Evolutionary conservation across 176 grass and related monocot genomes (phyloP).

Genomic region (Eleusine coracana): DNA sequence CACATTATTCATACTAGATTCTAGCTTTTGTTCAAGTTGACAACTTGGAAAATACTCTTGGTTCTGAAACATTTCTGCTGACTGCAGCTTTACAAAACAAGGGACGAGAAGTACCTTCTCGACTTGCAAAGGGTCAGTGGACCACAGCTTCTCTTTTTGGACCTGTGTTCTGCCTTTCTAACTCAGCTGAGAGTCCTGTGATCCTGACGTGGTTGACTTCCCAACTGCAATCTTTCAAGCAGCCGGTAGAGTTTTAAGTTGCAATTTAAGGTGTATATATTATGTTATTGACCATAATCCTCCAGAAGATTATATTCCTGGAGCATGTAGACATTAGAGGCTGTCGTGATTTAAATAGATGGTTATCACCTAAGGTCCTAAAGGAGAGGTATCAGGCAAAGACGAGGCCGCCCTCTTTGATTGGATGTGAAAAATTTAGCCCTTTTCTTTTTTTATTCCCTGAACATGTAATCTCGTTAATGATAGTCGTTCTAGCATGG

Average conservation of each 20-base stretch:
- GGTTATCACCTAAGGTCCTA: not conserved
- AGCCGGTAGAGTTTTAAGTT: constrained; percentile 7
- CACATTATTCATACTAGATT: not conserved
- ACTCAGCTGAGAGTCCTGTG: constrained; percentile 84
- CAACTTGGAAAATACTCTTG: not conserved
- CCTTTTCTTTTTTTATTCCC: constrained; percentile 23
- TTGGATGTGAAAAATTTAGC: constrained; percentile 20
- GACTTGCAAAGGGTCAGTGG: constrained; percentile 86
- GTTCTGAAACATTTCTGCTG: constrained; percentile 18
- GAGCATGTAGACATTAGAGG: constrained; percentile 34
- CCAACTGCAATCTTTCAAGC: not conserved
- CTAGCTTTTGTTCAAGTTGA: not conserved
- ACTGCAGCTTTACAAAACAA: constrained; percentile 91
- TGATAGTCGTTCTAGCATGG: constrained; percentile 15
- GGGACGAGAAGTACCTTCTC: constrained; percentile 88
- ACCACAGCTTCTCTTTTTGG: constrained; percentile 85
- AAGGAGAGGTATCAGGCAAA: constrained; percentile 32
- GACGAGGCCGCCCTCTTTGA: constrained; percentile 1
- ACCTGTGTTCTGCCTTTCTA: constrained; percentile 81
- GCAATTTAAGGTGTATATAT: constrained; percentile 45
- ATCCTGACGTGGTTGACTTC: constrained; percentile 34
- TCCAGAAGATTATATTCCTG: constrained; percentile 47
- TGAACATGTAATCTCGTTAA: constrained; percentile 28
- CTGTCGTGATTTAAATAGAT: constrained; percentile 18
- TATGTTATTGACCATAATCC: constrained; percentile 34